These are phyloP conservation scores for Colletotrichum eleusines DNA, from an alignment of 2,329 filamentous ascomycete genomes.

Conservation along the genomic window DNA sequence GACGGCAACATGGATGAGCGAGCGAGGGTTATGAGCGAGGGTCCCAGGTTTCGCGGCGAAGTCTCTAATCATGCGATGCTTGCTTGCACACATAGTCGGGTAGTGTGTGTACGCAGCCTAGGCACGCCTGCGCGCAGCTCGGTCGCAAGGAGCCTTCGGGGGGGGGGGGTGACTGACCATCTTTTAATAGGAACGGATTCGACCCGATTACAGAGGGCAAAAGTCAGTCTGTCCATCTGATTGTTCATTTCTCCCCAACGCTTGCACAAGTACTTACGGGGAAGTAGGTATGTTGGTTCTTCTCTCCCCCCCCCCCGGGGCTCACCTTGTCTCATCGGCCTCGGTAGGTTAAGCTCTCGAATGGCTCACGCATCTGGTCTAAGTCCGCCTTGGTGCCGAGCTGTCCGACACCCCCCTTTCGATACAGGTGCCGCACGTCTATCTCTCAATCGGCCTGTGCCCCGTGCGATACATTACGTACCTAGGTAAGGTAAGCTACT, in stretches of 20 bases:
- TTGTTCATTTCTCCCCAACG: not conserved
- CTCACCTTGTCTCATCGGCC: constrained; percentile 14
- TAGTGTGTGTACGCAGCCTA: not conserved
- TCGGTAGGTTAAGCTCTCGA: constrained; percentile 36
- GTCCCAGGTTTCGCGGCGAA: not conserved
- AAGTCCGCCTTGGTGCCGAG: constrained; percentile 31
- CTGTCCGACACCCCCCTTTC: constrained; percentile 22
- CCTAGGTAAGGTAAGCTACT: too few relatives aligned
- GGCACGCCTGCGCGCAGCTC: not conserved
- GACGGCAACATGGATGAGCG: not conserved
- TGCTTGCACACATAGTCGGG: not conserved
- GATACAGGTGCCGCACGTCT: constrained; percentile 40
- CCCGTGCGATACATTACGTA: constrained; percentile 17
- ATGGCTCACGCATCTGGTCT: constrained; percentile 28
- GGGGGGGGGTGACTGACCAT: constrained; percentile 24
- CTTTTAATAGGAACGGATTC: constrained; percentile 25
- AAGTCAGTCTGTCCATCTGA: constrained; percentile 33
- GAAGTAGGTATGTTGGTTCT: not conserved
- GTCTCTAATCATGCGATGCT: not conserved
- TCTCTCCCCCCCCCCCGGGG: not conserved
- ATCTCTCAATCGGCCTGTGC: constrained; percentile 32
- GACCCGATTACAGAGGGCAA: constrained; percentile 20
- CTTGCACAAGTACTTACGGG: not conserved
- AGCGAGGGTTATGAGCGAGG: not conserved
- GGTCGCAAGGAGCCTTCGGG: not conserved